phyloP scores from a whole-genome alignment of 495 filamentous ascomycete species.

The Penicillium paradoxum region DNA sequence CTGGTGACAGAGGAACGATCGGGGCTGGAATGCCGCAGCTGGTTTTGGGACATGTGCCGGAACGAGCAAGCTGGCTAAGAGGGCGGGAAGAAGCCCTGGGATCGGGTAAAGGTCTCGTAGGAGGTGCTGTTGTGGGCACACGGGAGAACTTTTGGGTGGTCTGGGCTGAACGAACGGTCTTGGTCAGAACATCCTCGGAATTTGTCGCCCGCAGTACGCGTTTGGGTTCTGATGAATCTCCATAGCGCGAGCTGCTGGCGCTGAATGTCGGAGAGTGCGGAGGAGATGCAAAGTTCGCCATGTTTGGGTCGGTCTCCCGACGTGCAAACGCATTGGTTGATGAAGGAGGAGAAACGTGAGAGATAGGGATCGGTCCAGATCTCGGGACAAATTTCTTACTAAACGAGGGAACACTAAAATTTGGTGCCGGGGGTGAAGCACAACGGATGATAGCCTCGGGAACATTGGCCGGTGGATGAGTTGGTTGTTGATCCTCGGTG shows the following conservation, averaged over 20 bases:
- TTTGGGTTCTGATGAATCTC: slow-evolving; percentile 21
- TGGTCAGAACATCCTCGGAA: slow-evolving; percentile 32
- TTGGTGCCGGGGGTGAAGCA: slow-evolving; percentile 41
- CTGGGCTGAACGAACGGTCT: slow-evolving; percentile 15
- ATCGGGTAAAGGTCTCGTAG: slow-evolving; percentile 8
- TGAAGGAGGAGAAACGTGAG: slow-evolving; percentile 16
- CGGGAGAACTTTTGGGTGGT: slow-evolving; percentile 22
- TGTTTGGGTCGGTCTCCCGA: slow-evolving; percentile 14
- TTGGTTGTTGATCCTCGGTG: slow-evolving; percentile 16
- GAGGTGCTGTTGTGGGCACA: slow-evolving; percentile 10
- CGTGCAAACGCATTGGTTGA: slow-evolving; percentile 15
- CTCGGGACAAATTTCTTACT: slow-evolving; percentile 39
- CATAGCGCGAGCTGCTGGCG: slow-evolving; percentile 19
- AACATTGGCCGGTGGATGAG: slow-evolving; percentile 22
- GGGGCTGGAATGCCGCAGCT: not conserved
- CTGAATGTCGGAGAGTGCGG: slow-evolving; percentile 39
- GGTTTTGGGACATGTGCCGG: slow-evolving; percentile 14
- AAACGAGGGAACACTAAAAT: slow-evolving; percentile 50
- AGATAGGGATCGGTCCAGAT: slow-evolving; percentile 10
- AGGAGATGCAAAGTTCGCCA: slow-evolving; percentile 32
- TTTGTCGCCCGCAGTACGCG: slow-evolving; percentile 28
- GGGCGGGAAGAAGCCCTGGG: slow-evolving; percentile 16
- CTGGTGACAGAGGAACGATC: not conserved
- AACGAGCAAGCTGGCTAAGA: slow-evolving; percentile 16
- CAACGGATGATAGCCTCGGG: slow-evolving; percentile 29